Base-by-base conservation (phyloP, 768 basidiomycete genomes). In the Tricholoma matsutake region DNA sequence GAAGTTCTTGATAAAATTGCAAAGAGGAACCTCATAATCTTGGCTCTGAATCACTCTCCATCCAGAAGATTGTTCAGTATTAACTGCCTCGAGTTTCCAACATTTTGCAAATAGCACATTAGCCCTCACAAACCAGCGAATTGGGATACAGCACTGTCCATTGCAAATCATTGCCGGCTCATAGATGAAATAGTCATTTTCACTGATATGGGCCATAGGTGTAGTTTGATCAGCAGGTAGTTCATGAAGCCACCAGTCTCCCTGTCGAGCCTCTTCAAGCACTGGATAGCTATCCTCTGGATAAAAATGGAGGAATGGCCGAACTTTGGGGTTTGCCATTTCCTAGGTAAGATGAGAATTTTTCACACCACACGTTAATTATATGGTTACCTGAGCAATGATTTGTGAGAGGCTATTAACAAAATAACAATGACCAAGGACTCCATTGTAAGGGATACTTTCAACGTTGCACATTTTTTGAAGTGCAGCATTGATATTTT, bases 261-360 rank as follows among this genome's bases (percentile, higher is more conserved):
- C 67, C 29, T 70, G 68, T 9, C 57, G 60, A 31, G 64, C 67
- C 54, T 77, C 68, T 0, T 47, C 22, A 4, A 67, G 59, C 6
- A 32, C 4, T 18, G 59, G 29, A 8, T 73, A 71, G 22, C 57
- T 57, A 61, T 78, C 76, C 63, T 78, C 74, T 10, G 76, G 75
- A 56, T 74, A 73, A 56, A 73, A 71, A 37, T 0, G 3, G 22
- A 79, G 62, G 45, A 74, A 66, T 0, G 63, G 61, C 0, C 72
- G 67, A 10, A 79, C 71, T n/a, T 43, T 22, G 0, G 76, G 76
- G 57, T 79, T 79, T 2, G 72, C 64, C 68, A 76, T 74, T 68
- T 78, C 77, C 76, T 77, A 49, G 22, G 22, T 25, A 3, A 25
- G 22, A 25, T 25, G 22, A 25, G 22, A n/a, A n/a, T n/a, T n/a